These are phyloP conservation scores for sorghum (Sorghum bicolor) DNA, from an alignment of 176 grass and related monocot genomes.

Conservation along the genomic window Sorghum_bicolor_NCBIv3 NC_012870.2:8668501-8669000, in stretches of 20 bases:
- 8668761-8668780: too few species aligned
- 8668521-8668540: constrained; percentile 70
- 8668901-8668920: constrained; percentile 67
- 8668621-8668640: constrained; percentile 80
- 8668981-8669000: constrained; percentile 56
- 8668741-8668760: too few species aligned
- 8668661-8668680: constrained; percentile 65
- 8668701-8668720: constrained; percentile 55
- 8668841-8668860: constrained; percentile 69
- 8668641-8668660: constrained; percentile 64
- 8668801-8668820: constrained; percentile 79
- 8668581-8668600: constrained; percentile 74
- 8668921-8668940: constrained; percentile 65
- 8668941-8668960: constrained; percentile 78
- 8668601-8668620: constrained; percentile 81
- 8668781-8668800: constrained; percentile 75
- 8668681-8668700: constrained; percentile 47
- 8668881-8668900: constrained; percentile 33
- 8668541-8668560: constrained; percentile 71
- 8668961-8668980: constrained; percentile 77
- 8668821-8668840: constrained; percentile 83
- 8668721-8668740: too few species aligned
- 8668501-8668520: constrained; percentile 83
- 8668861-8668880: constrained; percentile 67
- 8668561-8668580: constrained; percentile 76